Evolutionary conservation across 805 yeast species (phyloP).

Genomic region (Scheffersomyces ergatensis): DNA sequence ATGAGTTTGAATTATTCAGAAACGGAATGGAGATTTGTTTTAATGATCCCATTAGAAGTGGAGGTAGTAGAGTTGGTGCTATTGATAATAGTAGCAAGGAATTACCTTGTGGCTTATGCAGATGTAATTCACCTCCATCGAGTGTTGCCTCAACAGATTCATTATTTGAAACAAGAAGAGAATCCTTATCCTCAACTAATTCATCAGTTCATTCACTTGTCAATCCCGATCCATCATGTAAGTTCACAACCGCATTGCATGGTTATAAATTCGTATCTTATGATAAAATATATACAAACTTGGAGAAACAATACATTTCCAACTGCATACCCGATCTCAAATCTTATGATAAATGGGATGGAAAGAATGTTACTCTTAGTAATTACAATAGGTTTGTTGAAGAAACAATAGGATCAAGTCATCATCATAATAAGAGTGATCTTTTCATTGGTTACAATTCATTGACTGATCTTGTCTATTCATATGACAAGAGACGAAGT

Average conservation of each 20-base stretch:
- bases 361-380: constrained; percentile 16
- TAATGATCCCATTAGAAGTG: not conserved
- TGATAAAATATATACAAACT: constrained; percentile 13
- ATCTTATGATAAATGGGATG: constrained; percentile 38
- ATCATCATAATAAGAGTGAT: constrained; percentile 4
- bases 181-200: constrained; percentile 1
- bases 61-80: not conserved
- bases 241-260: not conserved
- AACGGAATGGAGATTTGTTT: not conserved
- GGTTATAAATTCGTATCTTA: constrained; percentile 5
- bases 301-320: constrained; percentile 35
- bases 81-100: not conserved
- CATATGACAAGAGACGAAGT: constrained; percentile 5
- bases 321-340: constrained; percentile 37
- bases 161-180: constrained; percentile 6
- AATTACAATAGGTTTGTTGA: constrained; percentile 11
- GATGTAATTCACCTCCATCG: not conserved
- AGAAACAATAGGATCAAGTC: not conserved
- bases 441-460: constrained; percentile 10
- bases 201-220: not conserved
- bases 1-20: not conserved
- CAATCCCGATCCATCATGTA: too few relatives aligned
- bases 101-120: not conserved
- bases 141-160: not conserved
- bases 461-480: constrained; percentile 4